Base-by-base conservation (phyloP, 2,329 filamentous ascomycete species). In the Penicillium sp. region DNA sequence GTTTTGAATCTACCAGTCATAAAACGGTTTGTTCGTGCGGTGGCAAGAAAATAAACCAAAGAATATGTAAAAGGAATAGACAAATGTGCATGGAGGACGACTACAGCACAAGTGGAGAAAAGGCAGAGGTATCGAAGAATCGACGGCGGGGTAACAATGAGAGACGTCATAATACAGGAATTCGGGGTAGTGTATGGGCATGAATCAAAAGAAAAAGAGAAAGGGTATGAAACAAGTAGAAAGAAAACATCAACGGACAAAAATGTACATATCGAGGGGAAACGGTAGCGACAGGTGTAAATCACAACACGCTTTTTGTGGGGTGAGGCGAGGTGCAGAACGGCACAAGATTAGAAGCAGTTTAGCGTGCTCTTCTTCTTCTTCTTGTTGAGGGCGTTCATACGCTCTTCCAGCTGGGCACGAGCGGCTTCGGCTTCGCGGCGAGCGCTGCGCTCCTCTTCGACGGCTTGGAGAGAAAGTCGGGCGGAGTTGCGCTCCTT, bases 331-430 rank as follows among this genome's bases (percentile, higher is more conserved):
- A 56, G 48, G 42, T 36, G 43, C 38, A 28, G n/a, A 14, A 44
- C n/a, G 7, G 30, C 20, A 18, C 35, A 36, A 27, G 35, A n/a
- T 74, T 90, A 96, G 80, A 99, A 99, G 82, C 94, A 99, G 79
- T 96, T 97, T 74, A 99, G 81, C 62, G 88, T 92, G 82, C 95
- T 96, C 83, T 80, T 80, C 75, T 95, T 92, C 82, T 92, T 96
- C 80, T 95, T 94, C 77, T 89, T 87, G 74, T 87, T 92, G 71
- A 94, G 87, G 52, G 89, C 87, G 66, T 92, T 91, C 86, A 99
- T 99, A 50, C 92, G 84, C 77, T 95, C 90, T 75, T 99, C 92
- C 24, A 99, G 82, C 66, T 95, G 89, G 35, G 88, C 89, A 48
- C 89, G 82, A 39, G 94, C 94, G 59, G 88, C 85, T 77, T 99